Evolutionary conservation across 768 basidiomycete genomes (phyloP), one percentile per base, ranked within the genome.

Genomic region (Amanita molliuscula): DNA sequence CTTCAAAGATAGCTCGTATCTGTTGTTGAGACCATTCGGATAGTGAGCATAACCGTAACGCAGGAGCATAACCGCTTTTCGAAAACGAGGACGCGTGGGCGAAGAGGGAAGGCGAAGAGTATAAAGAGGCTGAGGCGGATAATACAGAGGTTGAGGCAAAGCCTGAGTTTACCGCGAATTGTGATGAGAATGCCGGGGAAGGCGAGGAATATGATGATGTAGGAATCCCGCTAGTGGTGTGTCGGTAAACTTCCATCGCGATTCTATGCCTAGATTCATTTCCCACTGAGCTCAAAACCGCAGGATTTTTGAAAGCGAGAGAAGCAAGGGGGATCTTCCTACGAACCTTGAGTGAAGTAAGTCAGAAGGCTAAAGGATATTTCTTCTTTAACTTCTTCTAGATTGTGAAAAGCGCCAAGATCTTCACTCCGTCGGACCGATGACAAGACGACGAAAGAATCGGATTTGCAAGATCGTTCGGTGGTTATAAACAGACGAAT

Each of bases 1-100:
- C 73, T 57, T 78, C 76, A 57, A 79, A 79, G 44, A 79, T 65
- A 42, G 60, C 64, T 33, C 61, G 64, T 54, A 78, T 77, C 58
- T 76, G 76, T 51, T 66, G 62, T 18, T 60, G 54, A 3, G 78
- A 78, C 78, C 78, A 79, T 3, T 72, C 64, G 16, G 71, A 66
- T 53, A 79, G 61, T 11, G 71, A 67, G 40, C 21, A 45, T 33
- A 59, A 57, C 44, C 20, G 40, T 20, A 11, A 18, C 4, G 23
- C n/a, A 40, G 28, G 47, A 3, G 47, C 5, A 25, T n/a, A 18
- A n/a, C 16, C 21, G 48, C n/a, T 34, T 33, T 10, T 11, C 25
- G 28, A 26, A 13, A 31, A 25, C 11, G 18, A 35, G 7, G 48
- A 33, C n/a, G 40, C 21, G 21, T 25, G 31, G 23, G 38, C n/a